These are phyloP conservation scores for Rhytidhysteron rufulum DNA, from an alignment of 2,329 filamentous ascomycete genomes.

Conservation along the genomic window DNA sequence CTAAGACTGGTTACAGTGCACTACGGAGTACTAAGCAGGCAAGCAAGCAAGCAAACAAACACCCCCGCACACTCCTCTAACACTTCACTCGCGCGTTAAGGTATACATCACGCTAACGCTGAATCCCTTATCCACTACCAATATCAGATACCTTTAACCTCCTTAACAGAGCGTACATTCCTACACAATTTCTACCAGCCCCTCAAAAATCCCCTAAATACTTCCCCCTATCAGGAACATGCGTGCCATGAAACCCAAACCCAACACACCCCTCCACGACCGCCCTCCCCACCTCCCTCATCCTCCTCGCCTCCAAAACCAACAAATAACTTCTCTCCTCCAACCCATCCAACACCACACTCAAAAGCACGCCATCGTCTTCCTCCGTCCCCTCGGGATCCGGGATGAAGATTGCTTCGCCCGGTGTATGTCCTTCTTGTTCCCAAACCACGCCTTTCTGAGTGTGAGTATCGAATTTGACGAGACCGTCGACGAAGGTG, in stretches of 20 bases:
- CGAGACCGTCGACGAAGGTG: slow-evolving; percentile 59
- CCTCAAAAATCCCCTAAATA: slow-evolving; percentile 9
- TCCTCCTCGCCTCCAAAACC: slow-evolving; percentile 59
- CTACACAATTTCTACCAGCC: no score
- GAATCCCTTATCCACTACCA: no score
- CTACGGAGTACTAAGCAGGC: no score
- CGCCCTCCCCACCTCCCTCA: slow-evolving; percentile 63
- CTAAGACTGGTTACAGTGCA: no score
- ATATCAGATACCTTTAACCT: no score
- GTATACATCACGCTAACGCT: no score
- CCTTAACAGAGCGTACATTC: no score
- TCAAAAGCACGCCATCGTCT: slow-evolving; percentile 62
- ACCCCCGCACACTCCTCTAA: no score
- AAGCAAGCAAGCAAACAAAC: no score
- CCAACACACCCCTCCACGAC: slow-evolving; percentile 58
- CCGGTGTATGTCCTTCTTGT: slow-evolving; percentile 59
- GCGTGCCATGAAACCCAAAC: slow-evolving; percentile 63
- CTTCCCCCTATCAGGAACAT: slow-evolving; percentile 28
- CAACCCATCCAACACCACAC: slow-evolving; percentile 61
- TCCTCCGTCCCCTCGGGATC: slow-evolving; percentile 49
- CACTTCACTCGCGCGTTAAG: no score
- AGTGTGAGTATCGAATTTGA: slow-evolving; percentile 61
- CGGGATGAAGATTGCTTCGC: slow-evolving; percentile 66
- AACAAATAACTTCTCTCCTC: slow-evolving; percentile 60
- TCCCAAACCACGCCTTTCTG: slow-evolving; percentile 56